These are phyloP conservation scores for Pyrus communis DNA, from an alignment of 306 rosid genomes.

Conservation along the genomic window DNA sequence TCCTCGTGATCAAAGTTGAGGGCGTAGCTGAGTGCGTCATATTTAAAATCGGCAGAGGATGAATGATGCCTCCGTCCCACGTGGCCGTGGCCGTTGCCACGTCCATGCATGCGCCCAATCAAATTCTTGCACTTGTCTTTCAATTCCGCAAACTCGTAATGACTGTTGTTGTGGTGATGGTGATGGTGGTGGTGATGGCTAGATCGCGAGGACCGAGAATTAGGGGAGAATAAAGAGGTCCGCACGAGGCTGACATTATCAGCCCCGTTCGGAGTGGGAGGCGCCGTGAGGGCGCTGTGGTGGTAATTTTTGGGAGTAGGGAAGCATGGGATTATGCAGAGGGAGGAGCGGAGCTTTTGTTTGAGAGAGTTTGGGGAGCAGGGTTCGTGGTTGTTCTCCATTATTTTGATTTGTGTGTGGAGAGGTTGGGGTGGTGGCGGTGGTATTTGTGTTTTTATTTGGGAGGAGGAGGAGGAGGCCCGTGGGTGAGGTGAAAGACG, in stretches of 20 bases:
- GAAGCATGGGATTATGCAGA: conserved; percentile 36
- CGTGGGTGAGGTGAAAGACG: conserved; percentile 10
- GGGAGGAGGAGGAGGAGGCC: neutral
- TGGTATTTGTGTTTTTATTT: neutral
- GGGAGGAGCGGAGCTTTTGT: conserved; percentile 35
- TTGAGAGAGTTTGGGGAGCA: conserved; percentile 32
- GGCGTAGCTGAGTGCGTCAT: conserved; percentile 61
- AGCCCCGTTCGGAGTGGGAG: neutral
- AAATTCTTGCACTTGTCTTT: conserved; percentile 41
- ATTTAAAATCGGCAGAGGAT: conserved; percentile 54
- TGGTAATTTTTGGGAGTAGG: neutral
- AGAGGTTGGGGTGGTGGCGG: neutral
- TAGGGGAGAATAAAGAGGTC: conserved; percentile 22
- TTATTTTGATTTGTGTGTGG: neutral
- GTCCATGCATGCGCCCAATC: conserved; percentile 29
- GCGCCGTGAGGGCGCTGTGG: conserved; percentile 8
- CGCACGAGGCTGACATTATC: conserved; percentile 19
- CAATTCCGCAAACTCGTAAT: conserved; percentile 17
- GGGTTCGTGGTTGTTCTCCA: neutral
- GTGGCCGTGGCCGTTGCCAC: conserved; percentile 28
- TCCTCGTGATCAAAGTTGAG: conserved; percentile 64
- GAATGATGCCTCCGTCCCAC: conserved; percentile 32
- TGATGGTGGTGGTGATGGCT: conserved; percentile 5
- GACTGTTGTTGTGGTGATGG: conserved; percentile 11
- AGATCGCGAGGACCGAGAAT: neutral